Evolutionary conservation across 441 rosid genomes (phyloP).

Genomic region (Bocquillonia castaneifolia): DNA sequence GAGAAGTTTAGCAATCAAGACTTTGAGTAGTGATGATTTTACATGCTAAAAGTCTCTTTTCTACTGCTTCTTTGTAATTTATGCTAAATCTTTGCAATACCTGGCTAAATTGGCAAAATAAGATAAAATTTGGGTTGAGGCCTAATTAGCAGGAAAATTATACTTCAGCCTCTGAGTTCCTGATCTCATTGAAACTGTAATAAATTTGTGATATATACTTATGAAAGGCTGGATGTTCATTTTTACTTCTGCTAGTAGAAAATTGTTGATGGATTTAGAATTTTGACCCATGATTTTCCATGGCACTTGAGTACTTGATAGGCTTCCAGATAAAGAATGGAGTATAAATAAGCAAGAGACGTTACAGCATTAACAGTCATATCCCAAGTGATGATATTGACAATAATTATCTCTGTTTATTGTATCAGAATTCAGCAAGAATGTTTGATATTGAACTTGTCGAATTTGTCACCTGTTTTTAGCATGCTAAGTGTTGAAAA

Average conservation of each 20-base stretch:
- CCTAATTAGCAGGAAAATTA: not conserved
- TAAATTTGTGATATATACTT: not conserved
- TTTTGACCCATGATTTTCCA: not conserved
- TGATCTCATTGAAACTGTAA: not conserved
- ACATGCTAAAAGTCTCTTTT: not conserved
- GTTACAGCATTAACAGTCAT: too few species aligned
- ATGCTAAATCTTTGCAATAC: not conserved
- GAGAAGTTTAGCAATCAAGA: conserved; percentile 45
- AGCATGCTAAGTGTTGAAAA: not conserved
- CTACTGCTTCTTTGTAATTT: not conserved
- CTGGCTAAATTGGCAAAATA: not conserved
- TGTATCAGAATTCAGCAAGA: not conserved
- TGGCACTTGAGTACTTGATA: not conserved
- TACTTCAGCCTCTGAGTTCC: not conserved
- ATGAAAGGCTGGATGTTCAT: not conserved
- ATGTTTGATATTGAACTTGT: not conserved
- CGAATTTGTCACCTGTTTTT: not conserved
- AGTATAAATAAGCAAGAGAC: not conserved
- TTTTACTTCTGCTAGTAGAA: not conserved
- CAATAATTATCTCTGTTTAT: too few species aligned
- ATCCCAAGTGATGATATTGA: too few species aligned
- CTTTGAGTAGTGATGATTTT: conserved; percentile 27
- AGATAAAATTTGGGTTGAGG: conserved; percentile 1
- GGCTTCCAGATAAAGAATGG: not conserved
- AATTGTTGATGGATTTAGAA: too few species aligned